These are phyloP conservation scores for Tricladium varicosporioides DNA, from an alignment of 2,329 filamentous ascomycete species.

Conservation along the genomic window DNA sequence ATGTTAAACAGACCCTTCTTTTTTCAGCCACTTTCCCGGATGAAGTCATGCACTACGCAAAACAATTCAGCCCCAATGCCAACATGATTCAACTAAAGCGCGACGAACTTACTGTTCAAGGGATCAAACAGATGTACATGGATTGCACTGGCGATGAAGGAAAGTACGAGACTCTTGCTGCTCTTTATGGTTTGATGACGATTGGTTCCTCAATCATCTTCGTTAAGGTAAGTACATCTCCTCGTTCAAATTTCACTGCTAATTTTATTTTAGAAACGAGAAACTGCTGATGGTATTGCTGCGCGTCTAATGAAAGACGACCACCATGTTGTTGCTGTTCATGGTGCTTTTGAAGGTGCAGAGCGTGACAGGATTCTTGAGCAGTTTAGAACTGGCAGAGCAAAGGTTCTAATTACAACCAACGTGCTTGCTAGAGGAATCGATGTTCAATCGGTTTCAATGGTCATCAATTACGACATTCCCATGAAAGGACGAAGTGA, in stretches of 20 bases:
- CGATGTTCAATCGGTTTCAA: conserved; percentile 87
- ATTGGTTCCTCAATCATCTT: conserved; percentile 98
- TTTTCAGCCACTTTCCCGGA: conserved; percentile 97
- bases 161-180: conserved; percentile 86
- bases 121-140: conserved; percentile 97
- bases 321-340: conserved; percentile 87
- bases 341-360: conserved; percentile 79
- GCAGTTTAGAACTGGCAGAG: conserved; percentile 79
- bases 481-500: conserved; percentile 75
- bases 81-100: conserved; percentile 86
- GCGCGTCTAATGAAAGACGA: conserved; percentile 82
- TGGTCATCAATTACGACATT: conserved; percentile 97
- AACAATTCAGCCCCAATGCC: conserved; percentile 79
- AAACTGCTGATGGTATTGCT: conserved; percentile 83
- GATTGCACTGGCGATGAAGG: conserved; percentile 79
- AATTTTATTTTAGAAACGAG: conserved; percentile 61
- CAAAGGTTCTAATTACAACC: conserved; percentile 96
- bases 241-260: not conserved
- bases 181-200: conserved; percentile 93
- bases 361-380: conserved; percentile 84
- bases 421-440: conserved; percentile 96
- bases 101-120: conserved; percentile 91
- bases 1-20: conserved; percentile 78
- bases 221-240: conserved; percentile 64
- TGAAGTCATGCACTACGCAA: conserved; percentile 79